A percentile compares a stretch with the other conserved stretches of the same genome.
Evolutionary conservation across 129 eudicot species (phyloP).

Genomic region (Logfia minima): DNA sequence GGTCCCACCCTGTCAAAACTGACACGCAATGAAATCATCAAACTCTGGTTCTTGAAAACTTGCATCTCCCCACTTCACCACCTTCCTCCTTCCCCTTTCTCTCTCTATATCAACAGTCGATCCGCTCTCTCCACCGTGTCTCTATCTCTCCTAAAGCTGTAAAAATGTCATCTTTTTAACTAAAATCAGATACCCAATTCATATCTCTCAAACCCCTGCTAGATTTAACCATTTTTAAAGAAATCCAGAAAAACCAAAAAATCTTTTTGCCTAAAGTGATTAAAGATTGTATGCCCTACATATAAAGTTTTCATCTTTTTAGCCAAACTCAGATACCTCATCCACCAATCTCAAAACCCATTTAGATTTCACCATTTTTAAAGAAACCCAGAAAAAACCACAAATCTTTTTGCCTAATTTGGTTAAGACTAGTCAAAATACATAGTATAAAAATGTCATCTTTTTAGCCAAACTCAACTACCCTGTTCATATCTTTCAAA

Average conservation of each 20-base stretch:
- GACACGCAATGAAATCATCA: constrained; percentile 38
- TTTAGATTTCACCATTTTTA: neutral
- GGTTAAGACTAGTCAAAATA: neutral
- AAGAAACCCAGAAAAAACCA: constrained; percentile 5
- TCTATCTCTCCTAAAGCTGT: constrained; percentile 13
- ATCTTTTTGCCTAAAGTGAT: neutral
- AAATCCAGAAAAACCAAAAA: neutral
- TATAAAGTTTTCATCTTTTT: constrained; percentile 9
- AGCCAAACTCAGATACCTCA: neutral
- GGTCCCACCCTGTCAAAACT: constrained; percentile 31
- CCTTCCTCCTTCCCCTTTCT: constrained; percentile 10
- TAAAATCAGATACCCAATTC: neutral
- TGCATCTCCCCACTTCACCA: constrained; percentile 22
- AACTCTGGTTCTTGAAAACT: constrained; percentile 31
- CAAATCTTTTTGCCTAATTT: neutral
- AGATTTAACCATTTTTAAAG: neutral
- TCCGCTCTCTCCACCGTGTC: constrained; percentile 21
- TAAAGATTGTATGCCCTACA: constrained; percentile 1
- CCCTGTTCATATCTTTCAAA: constrained; percentile 14
- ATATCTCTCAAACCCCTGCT: neutral
- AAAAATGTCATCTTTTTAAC: neutral
- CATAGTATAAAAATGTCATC: neutral
- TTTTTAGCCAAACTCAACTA: neutral
- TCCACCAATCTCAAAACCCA: constrained; percentile 6
- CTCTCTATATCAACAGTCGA: constrained; percentile 13